Base-by-base conservation (phyloP, 441 rosid species). In the Mallotus repandus region DNA sequence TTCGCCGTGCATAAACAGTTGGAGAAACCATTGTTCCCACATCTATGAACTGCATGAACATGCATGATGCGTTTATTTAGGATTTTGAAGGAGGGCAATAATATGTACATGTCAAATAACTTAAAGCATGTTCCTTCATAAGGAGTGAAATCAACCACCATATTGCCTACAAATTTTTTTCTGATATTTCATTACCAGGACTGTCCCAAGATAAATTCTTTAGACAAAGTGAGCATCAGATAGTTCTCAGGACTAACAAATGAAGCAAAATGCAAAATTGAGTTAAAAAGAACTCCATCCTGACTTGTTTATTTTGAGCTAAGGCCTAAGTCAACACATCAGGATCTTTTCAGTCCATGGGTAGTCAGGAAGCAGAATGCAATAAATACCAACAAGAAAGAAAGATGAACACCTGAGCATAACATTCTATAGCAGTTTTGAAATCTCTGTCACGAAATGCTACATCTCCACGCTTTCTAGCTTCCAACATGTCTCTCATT, bases 1-100 rank as follows among this genome's bases (percentile, higher is more conserved):
- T 95, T 80, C 95, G 77, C 53, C 99, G 84, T 12, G 92, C 96
- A 79, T 83, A 91, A 32, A 95, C 98, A 43, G 98, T 95, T 58
- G 99, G 98, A 0, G 99, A 93, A 50, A 89, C 81, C 96, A 91
- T 88, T 66, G 98, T 90, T 82, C 95, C 96, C 38, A 86, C 96
- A 69, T 93, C 93, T 46, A 95, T 84, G 81, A 93, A 95, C 99
- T 95, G 79, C 74, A 75, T 8, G 32, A 57, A 71, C 25, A 56
- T 38, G 52, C 38, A 68, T 53, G 19, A 13, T 6, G 22, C 58
- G 16, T 29, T n/a, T 29, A 22, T 7, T 22, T 43, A 15, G 2
- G 7, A 11, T 9, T 9, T 4, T 14, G 55, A 38, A 22, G 4
- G 32, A 38, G 49, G 7, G 16, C n/a, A 14, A 35, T 43, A 3